Conservation (phyloP, 306 rosid genomes). For the Begonia loranthoides region DNA sequence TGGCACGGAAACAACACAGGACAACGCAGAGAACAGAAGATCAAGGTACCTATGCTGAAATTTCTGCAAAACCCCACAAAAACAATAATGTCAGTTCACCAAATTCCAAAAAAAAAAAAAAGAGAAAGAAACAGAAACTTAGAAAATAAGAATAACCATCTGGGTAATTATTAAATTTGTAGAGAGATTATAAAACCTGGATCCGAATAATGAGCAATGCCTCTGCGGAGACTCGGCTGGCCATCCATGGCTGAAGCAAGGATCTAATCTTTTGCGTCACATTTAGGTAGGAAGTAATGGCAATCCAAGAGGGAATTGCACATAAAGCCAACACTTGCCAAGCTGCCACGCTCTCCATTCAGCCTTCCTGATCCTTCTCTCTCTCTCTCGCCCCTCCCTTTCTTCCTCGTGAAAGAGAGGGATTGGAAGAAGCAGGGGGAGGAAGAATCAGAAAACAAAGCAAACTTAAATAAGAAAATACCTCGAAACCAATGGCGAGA, state of each 20-base stretch:
- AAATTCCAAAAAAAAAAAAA: too few species aligned
- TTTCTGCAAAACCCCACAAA: constrained; percentile 25
- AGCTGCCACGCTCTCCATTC: constrained; percentile 42
- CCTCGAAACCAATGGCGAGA: neutral
- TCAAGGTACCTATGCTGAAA: constrained; percentile 45
- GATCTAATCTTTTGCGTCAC: constrained; percentile 66
- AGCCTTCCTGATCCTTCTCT: constrained; percentile 9
- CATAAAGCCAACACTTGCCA: constrained; percentile 65
- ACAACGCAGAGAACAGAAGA: constrained; percentile 58
- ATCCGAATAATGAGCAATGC: constrained; percentile 49
- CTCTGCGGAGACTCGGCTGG: constrained; percentile 39
- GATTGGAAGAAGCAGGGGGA: too few species aligned
- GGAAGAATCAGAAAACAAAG: neutral
- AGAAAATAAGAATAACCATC: too few species aligned
- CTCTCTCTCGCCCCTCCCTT: constrained; percentile 6
- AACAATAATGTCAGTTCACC: too few species aligned
- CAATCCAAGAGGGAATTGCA: constrained; percentile 49
- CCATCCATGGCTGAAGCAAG: constrained; percentile 57
- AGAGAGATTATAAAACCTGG: constrained; percentile 42
- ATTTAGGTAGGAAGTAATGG: constrained; percentile 50
- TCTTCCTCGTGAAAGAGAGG: constrained; percentile 3
- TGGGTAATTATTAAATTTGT: too few species aligned
- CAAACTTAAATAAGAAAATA: neutral
- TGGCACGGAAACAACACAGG: constrained; percentile 84
- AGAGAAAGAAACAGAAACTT: too few species aligned